phyloP scores from a whole-genome alignment of 306 rosid species.

The Gleditsia sinensis region DNA sequence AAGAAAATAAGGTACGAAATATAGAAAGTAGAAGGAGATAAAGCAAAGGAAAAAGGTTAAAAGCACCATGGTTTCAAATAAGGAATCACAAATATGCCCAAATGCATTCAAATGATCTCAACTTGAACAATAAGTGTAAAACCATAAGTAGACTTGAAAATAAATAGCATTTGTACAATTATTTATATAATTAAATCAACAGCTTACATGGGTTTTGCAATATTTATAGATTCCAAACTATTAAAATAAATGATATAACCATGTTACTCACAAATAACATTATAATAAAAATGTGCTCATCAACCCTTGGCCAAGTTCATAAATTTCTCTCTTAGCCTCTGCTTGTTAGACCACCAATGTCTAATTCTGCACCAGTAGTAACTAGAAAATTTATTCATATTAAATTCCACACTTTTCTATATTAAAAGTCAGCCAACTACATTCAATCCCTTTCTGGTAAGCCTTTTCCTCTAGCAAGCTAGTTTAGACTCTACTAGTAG shows the following conservation, averaged over 20 bases:
- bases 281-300: not conserved
- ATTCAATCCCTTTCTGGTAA: not conserved
- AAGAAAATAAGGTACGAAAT: slow-evolving; percentile 29
- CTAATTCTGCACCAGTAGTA: not conserved
- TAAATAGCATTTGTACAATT: slow-evolving; percentile 18
- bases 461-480: not conserved
- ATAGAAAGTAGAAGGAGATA: slow-evolving; percentile 21
- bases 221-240: not conserved
- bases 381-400: too few relatives aligned
- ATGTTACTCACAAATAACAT: not conserved
- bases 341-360: not conserved
- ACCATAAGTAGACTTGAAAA: slow-evolving; percentile 8
- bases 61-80: not conserved
- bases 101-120: not conserved
- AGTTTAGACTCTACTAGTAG: not conserved
- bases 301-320: not conserved
- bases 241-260: slow-evolving; percentile 4
- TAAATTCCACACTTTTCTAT: not conserved
- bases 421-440: not conserved
- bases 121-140: not conserved
- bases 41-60: not conserved
- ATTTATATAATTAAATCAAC: not conserved
- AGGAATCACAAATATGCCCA: not conserved
- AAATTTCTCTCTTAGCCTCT: not conserved
- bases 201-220: not conserved